Evolutionary conservation across 768 basidiomycete genomes (phyloP), one percentile per base, ranked within the genome.

Genomic region (Crepidotus variabilis): DNA sequence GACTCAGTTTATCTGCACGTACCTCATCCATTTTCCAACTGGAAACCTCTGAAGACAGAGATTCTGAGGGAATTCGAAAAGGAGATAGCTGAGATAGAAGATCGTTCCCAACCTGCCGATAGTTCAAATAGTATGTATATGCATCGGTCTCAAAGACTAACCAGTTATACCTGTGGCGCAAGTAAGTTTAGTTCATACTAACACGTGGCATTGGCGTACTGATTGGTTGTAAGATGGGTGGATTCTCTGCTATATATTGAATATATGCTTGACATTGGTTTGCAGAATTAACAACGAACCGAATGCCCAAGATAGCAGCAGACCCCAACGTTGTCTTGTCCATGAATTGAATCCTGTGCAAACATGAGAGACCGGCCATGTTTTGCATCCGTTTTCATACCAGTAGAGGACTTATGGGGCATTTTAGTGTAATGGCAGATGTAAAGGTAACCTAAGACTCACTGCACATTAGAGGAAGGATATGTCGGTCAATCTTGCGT

Each of bases 1-100:
- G 20, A 24, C 6, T 22, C 22, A 11, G 22, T 34, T 11, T 24
- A 49, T 28, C 6, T 21, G 24, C 11, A 55, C 73, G 24, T 56
- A 81, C 88, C 87, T 88, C 84, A 90, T 87, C 88, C 88, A 90
- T 78, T 81, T 87, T 9, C 84, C 88, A 7, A 90, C 87, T 0
- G 87, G 87, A 62, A 88, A 88, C 16, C 80, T 78, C 60, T 90
- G 88, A 5, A 90, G 72, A 0, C 81, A 84, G 8, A 88, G 68
- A 62, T 88, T 89, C 65, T 88, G 88, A 0, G 88, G 88, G 60
- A 86, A 88, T 62, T 88, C 86, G 60, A 90, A 89, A 8, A 75
- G 61, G 10, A 90, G 78, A 62, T 88, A 89, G 63, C 83, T 81
- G 50, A 90, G 65, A 61, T 89, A 90, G 66, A 88, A 88, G 35